Base-by-base conservation (phyloP, 108 stramenopile genomes). In the Skeletonema tropicum region DNA sequence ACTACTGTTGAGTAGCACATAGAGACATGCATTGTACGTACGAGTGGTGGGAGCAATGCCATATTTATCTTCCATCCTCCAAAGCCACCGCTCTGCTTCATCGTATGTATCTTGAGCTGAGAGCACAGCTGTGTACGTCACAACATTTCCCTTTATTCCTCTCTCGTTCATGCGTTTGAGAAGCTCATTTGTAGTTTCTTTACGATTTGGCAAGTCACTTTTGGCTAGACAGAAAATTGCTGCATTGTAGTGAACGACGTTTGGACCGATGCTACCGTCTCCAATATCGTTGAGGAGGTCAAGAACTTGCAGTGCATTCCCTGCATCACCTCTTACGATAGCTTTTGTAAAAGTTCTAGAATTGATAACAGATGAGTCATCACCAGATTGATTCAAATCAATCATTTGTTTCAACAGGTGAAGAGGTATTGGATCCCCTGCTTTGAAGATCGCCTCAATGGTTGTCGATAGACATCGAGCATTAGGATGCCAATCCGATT, bases 321-420 rank as follows among this genome's bases (percentile, higher is more conserved):
- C n/a, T 33, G 60, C 64, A 41, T 41, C 64, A 25, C 64, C 64
- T 26, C 39, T 64, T 41, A 38, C 32, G 17, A 64, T 64, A 10
- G 64, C 64, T 41, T 64, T 64, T 17, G 64, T 64, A 0, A 64
- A 64, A 17, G 64, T 64, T 38, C 39, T 38, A 0, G 64, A 64
- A 25, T 64, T 64, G 39, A 39, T 39, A 19, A 64, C 8, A 64
- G 64, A 64, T 5, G 64, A 64, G 10, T 64, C 38, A 23, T 64
- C 64, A 21, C 64, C 64, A 30, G 9, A 21, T 41, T 41, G 35
- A 9, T 64, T 64, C 36, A 64, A 35, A 3, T 26, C 23, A 13
- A 64, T 25, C 39, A 64, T 41, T 41, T 55, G 52, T 11, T 21
- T 23, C 52, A 55, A 55, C 10, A 55, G n/a, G 1, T 36, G 39